Base-by-base conservation (phyloP, 2,329 filamentous ascomycete species). In the Zarea fungicola region DNA sequence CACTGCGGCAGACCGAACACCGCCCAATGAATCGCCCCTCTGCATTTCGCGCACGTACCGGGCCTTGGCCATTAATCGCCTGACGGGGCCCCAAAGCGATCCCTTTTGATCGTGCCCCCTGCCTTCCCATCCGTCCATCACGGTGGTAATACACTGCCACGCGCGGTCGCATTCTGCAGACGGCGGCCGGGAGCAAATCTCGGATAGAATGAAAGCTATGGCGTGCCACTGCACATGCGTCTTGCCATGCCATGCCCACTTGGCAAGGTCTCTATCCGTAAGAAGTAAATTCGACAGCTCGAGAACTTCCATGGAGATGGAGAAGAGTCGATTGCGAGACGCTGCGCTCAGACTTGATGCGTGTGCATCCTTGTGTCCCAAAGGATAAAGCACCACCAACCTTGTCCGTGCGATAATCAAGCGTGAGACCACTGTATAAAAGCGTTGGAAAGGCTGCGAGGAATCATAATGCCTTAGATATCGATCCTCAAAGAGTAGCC, bases 181-280 rank as follows among this genome's bases (percentile, higher is more conserved):
- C 18, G 34, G 34, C 7, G 34, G 34, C 9, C 42, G 6, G 25
- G 26, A 34, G 55, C 78, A 82, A 0, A 84, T 67, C 55, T 84
- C 78, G 2, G 77, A 76, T 7, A 84, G 67, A 4, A 83, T 70
- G 57, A 81, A 83, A 1, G 80, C 80, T 31, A 84, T 70, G 3
- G 79, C 77, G 58, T 83, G 80, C 81, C 81, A 85, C 58, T 84
- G 82, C 55, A 81, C 76, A 50, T 84, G 81, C 1, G 79, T 83
- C 19, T 72, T 69, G 66, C 83, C 83, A 0, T 84, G 68, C 82
- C 82, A 85, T 32, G 76, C 73, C 81, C 81, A 85, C 58, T 80
- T 78, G 57, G 74, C 70, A 0, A 78, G 84, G 11, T 75, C 70
- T 29, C 74, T 70, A 56, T 81, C 76, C 1, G 71, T 76, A 55